phyloP scores from a whole-genome alignment of 148 eudicot species.

The Drosera capensis region DNA sequence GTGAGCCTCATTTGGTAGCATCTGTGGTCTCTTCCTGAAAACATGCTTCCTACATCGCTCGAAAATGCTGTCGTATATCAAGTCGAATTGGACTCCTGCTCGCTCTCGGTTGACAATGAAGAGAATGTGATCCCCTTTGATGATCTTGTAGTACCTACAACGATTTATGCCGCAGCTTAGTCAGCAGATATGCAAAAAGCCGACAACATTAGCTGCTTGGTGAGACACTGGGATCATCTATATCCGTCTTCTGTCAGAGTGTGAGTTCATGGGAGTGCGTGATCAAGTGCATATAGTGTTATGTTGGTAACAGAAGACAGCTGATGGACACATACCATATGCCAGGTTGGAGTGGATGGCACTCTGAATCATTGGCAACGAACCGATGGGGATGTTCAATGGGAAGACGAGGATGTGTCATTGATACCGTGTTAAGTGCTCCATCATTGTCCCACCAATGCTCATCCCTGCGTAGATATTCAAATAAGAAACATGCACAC shows the following conservation, averaged over 20 bases:
- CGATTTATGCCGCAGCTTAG: neutral
- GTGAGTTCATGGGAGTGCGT: neutral
- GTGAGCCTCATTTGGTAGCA: conserved; percentile 40
- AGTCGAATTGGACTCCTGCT: conserved; percentile 78
- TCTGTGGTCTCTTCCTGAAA: conserved; percentile 48
- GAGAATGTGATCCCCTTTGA: conserved; percentile 84
- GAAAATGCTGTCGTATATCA: conserved; percentile 83
- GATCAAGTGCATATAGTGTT: neutral
- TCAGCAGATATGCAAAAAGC: neutral
- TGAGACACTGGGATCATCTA: too few species aligned
- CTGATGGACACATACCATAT: conserved; percentile 41
- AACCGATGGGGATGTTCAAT: conserved; percentile 55
- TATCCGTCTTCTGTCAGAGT: too few species aligned
- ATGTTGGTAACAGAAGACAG: neutral
- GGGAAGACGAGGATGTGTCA: conserved; percentile 86
- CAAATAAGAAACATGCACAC: neutral
- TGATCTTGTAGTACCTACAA: conserved; percentile 86
- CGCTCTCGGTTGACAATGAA: conserved; percentile 80
- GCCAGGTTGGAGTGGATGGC: conserved; percentile 73
- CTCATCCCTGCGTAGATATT: conserved; percentile 52
- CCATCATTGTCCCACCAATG: conserved; percentile 99
- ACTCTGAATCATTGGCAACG: conserved; percentile 60
- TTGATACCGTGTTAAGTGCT: conserved; percentile 77
- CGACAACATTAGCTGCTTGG: too few species aligned
- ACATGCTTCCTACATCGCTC: conserved; percentile 85